Evolutionary conservation across 2,329 filamentous ascomycete genomes (phyloP), one percentile per base, ranked within the genome.

Genomic region (Arthrinium phaeospermum): DNA sequence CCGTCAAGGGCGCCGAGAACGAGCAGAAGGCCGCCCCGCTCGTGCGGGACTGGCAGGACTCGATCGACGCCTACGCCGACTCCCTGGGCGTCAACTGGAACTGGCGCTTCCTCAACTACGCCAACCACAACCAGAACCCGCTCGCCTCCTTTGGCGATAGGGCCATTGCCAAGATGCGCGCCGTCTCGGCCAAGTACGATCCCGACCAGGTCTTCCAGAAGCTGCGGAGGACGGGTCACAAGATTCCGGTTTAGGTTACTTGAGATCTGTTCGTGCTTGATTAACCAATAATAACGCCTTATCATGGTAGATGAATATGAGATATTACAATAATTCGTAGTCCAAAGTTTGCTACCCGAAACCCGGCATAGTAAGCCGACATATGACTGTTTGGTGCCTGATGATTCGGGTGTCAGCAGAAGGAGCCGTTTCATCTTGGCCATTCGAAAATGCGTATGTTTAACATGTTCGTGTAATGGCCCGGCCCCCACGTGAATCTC

Each of bases 21-120:
- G 68, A 53, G 46, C 12, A 19, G 16, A 37, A 24, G 24, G 68
- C 68, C 30, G 27, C 30, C 2, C 68, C 68, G n/a, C 68, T 69
- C 68, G 44, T 69, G 19, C 3, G 37, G 22, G 68, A 69, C 44
- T 69, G 68, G 68, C 46, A 51, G 27, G 68, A 69, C 30, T 37
- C 44, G 24, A 34, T 69, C 46, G 68, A 69, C 27, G 46, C 46
- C 27, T 69, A 24, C 46, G 68, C 68, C 68, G 30, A 22, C 46
- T 30, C 44, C 5, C 46, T 69, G 3, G 74, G 68, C 27, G 68
- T 70, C 37, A 71, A 73, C 24, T 77, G 81, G 69, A 57, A 76
- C 0, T 83, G 81, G 76, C 78, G 80, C 72, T 82, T 81, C 73
- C 79, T 84, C 71, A 84, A 83, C 76, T 84, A 84, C 72, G 79